A percentile compares a stretch with the other conserved stretches of the same genome.
Evolutionary conservation across 306 rosid genomes (phyloP).

Genomic region (Trifolium fragiferum): DNA sequence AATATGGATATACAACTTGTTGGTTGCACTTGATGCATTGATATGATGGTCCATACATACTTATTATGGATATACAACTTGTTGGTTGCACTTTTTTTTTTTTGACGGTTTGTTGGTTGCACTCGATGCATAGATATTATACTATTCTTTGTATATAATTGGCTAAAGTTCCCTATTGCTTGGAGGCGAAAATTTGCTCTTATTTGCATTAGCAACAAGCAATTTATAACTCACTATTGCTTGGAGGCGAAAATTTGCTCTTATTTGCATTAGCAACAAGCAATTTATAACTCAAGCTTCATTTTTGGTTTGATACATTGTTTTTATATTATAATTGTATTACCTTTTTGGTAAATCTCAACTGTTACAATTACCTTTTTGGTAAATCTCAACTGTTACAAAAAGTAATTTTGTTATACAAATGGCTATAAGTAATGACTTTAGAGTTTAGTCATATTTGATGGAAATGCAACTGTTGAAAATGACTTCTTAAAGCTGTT

Average conservation of each 20-base stretch:
- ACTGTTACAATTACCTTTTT: slow-evolving; percentile 22
- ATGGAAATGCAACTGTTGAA: slow-evolving; percentile 10
- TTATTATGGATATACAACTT: neutral
- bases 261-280: neutral
- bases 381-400: slow-evolving; percentile 27
- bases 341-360: slow-evolving; percentile 37
- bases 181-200: slow-evolving; percentile 8
- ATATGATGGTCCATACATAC: slow-evolving; percentile 5
- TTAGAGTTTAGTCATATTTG: slow-evolving; percentile 20
- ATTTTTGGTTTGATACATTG: slow-evolving; percentile 2
- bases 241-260: slow-evolving; percentile 14
- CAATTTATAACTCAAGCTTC: neutral
- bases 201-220: slow-evolving; percentile 11
- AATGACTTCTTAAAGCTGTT: slow-evolving; percentile 24
- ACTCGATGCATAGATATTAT: slow-evolving; percentile 28
- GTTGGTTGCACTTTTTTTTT: slow-evolving; percentile 27
- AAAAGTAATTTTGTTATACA: slow-evolving; percentile 6
- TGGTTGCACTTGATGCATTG: slow-evolving; percentile 32
- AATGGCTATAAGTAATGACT: slow-evolving; percentile 3
- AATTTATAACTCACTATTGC: slow-evolving; percentile 11
- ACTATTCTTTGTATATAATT: slow-evolving; percentile 26
- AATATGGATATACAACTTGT: slow-evolving; percentile 12
- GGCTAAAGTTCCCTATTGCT: slow-evolving; percentile 24
- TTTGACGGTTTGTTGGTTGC: slow-evolving; percentile 16
- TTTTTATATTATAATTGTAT: slow-evolving; percentile 20